Evolutionary conservation across 1,284 basidiomycete genomes (phyloP).

Genomic region (Trametes hirsuta): DNA sequence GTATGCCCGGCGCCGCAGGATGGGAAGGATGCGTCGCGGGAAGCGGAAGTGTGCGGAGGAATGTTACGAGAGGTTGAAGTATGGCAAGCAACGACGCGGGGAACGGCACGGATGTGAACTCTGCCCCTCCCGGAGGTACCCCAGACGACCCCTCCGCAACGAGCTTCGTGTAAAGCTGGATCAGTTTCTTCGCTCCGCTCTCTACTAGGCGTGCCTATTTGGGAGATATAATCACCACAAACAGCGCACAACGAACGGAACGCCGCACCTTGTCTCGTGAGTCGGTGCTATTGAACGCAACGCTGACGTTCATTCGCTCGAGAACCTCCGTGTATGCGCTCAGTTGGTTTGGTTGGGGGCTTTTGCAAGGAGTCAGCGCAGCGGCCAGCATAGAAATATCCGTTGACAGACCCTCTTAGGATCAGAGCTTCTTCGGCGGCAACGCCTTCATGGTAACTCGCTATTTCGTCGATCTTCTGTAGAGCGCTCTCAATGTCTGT

Average conservation of each 20-base stretch:
- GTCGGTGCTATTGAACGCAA: constrained; percentile 73
- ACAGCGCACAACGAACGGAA: background rate
- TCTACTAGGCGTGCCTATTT: constrained; percentile 72
- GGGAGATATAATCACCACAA: background rate
- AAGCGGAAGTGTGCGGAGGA: constrained; percentile 70
- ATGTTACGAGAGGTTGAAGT: constrained; percentile 64
- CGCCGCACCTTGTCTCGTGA: constrained; percentile 60
- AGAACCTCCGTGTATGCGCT: constrained; percentile 68
- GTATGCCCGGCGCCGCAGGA: constrained; percentile 66
- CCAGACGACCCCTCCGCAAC: constrained; percentile 82
- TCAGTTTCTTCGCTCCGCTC: constrained; percentile 78
- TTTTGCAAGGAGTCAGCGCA: constrained; percentile 28
- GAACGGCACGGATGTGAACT: constrained; percentile 58
- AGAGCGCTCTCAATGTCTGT: constrained; percentile 79
- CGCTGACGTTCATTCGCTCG: constrained; percentile 74
- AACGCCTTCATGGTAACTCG: constrained; percentile 74
- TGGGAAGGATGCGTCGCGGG: constrained; percentile 80
- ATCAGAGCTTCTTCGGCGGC: constrained; percentile 78
- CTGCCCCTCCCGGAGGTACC: constrained; percentile 59
- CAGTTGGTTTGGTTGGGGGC: constrained; percentile 71
- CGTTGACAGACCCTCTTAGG: constrained; percentile 59
- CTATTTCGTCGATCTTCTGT: constrained; percentile 75
- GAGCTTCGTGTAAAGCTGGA: constrained; percentile 77
- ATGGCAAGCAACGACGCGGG: constrained; percentile 54
- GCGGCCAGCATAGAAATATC: background rate